Conservation (phyloP, 192 early-diverging fungal genomes). For the Kickxella alabastrina region DNA sequence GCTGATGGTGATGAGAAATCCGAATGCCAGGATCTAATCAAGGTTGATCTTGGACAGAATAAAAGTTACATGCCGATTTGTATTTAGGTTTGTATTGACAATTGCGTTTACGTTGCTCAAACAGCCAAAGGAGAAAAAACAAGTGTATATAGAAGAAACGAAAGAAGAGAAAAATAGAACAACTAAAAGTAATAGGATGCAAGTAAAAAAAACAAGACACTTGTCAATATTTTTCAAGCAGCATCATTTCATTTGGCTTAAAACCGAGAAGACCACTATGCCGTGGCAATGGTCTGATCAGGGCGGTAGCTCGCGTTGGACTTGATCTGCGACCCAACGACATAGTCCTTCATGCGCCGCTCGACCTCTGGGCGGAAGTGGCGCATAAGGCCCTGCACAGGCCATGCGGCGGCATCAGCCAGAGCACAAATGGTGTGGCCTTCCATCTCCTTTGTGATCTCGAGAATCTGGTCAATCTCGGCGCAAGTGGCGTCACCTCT, state of each 20-base stretch:
- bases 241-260: no score
- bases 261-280: slow-evolving; percentile 1
- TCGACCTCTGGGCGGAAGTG: slow-evolving; percentile 67
- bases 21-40: no score
- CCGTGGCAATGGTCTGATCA: slow-evolving; percentile 44
- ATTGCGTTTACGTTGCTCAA: no score
- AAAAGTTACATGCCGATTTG: no score
- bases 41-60: no score
- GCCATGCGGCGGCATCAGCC: slow-evolving; percentile 99
- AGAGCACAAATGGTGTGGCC: slow-evolving; percentile 99
- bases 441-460: slow-evolving; percentile 95
- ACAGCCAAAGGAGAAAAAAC: no score
- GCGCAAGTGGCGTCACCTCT: slow-evolving; percentile 70
- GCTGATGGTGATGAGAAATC: no score
- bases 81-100: no score
- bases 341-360: slow-evolving; percentile 31
- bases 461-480: slow-evolving; percentile 96
- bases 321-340: slow-evolving; percentile 20
- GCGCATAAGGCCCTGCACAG: slow-evolving; percentile 91
- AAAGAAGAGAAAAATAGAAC: neutral
- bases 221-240: no score
- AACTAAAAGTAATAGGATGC: neutral
- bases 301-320: slow-evolving; percentile 34
- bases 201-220: no score
- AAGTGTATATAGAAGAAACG: neutral